Evolutionary conservation across 1,139 yeast species (phyloP).

Genomic region (Debaryomyces sp.): DNA sequence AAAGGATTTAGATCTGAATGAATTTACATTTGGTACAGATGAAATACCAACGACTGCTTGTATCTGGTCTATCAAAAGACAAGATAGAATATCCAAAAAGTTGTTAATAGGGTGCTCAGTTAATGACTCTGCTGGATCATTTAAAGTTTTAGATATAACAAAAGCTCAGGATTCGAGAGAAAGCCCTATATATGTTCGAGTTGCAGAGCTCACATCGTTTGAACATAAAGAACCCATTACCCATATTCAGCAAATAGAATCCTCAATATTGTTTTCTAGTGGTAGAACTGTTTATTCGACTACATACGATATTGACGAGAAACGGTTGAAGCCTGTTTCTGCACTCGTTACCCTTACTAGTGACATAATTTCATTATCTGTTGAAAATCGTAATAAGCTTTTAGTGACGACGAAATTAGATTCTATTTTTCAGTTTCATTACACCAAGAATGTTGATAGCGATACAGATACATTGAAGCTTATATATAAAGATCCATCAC

Average conservation of each 20-base stretch:
- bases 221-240: conserved; percentile 37
- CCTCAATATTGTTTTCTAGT: conserved; percentile 37
- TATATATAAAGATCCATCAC: conserved; percentile 36
- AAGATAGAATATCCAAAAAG: conserved; percentile 40
- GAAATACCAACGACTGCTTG: conserved; percentile 43
- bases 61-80: conserved; percentile 36
- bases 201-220: conserved; percentile 42
- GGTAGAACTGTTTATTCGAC: conserved; percentile 38
- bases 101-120: conserved; percentile 43
- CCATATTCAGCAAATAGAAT: conserved; percentile 40
- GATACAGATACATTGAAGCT: conserved; percentile 17
- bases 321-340: conserved; percentile 36
- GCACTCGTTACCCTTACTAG: conserved; percentile 37
- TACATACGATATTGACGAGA: conserved; percentile 40
- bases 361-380: conserved; percentile 36
- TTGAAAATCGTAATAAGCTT: conserved; percentile 23
- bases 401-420: conserved; percentile 44
- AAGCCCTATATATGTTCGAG: conserved; percentile 20
- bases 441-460: conserved; percentile 13
- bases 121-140: conserved; percentile 33
- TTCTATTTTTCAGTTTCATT: conserved; percentile 35
- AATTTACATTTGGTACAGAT: conserved; percentile 26
- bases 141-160: conserved; percentile 47
- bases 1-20: conserved; percentile 17
- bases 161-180: conserved; percentile 23